Evolutionary conservation across 2,329 filamentous ascomycete genomes (phyloP).

Genomic region (Ceratocystis diversiconidia): DNA sequence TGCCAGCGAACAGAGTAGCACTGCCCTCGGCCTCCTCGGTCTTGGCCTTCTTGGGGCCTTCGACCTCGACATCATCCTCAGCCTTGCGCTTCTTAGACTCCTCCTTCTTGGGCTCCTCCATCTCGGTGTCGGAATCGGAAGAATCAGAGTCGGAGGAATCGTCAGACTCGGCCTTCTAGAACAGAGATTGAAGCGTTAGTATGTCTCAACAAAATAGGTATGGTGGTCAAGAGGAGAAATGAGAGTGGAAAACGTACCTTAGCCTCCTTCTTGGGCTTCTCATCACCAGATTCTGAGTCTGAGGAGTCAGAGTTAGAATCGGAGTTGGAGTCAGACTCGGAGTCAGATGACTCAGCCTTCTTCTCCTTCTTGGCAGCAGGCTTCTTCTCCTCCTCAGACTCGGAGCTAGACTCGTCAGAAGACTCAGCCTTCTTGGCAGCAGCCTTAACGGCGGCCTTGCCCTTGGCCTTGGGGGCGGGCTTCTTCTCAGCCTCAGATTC

Average conservation of each 20-base stretch:
- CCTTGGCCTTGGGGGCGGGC: slow-evolving; percentile 10
- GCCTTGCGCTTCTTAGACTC: slow-evolving; percentile 35
- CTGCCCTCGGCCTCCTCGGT: slow-evolving; percentile 37
- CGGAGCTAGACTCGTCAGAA: slow-evolving; percentile 27
- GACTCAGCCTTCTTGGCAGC: slow-evolving; percentile 28
- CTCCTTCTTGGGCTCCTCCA: slow-evolving; percentile 25
- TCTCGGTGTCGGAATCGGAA: slow-evolving; percentile 23
- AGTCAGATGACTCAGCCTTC: slow-evolving; percentile 25
- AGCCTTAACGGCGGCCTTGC: slow-evolving; percentile 2
- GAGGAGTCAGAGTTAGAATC: slow-evolving; percentile 25
- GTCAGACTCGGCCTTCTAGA: slow-evolving; percentile 22
- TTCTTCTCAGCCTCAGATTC: slow-evolving; percentile 26
- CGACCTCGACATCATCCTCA: slow-evolving; percentile 33
- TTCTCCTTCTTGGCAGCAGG: slow-evolving; percentile 9
- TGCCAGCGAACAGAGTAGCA: slow-evolving; percentile 61
- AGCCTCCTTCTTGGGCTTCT: slow-evolving; percentile 22
- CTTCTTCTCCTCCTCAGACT: slow-evolving; percentile 24
- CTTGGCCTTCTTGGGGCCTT: slow-evolving; percentile 53
- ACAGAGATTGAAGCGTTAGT: slow-evolving; percentile 23
- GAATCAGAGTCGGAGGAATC: slow-evolving; percentile 25
- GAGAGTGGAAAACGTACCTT: slow-evolving; percentile 10
- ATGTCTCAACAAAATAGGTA: neutral
- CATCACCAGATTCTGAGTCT: slow-evolving; percentile 23
- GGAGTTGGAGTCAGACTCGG: slow-evolving; percentile 29
- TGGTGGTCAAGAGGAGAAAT: neutral